Percentiles rank a stretch among this genome's conserved stretches.
phyloP scores from a whole-genome alignment of 306 rosid species.

The Glycine soja region DNA sequence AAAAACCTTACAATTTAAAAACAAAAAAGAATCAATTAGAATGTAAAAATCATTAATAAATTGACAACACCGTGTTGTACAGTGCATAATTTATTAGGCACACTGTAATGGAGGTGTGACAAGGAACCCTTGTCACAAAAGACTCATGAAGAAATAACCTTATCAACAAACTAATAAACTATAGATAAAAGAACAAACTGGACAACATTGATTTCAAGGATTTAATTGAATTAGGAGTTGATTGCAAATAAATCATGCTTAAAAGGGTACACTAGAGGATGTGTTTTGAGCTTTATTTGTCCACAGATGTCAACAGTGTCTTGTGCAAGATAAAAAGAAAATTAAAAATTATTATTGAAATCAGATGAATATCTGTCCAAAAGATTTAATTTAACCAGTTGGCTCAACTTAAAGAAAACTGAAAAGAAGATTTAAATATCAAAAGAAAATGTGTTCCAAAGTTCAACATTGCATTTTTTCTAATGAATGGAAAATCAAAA shows the following conservation, averaged over 20 bases:
- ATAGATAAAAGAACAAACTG: not conserved
- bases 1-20: conserved; percentile 43
- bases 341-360: not conserved
- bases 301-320: not conserved
- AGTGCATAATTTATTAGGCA: not conserved
- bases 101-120: not conserved
- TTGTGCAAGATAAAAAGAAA: not conserved
- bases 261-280: not conserved
- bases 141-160: not conserved
- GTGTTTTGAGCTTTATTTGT: not conserved
- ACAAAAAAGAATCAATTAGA: conserved; percentile 30
- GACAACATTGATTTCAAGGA: not conserved
- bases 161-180: not conserved
- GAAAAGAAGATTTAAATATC: not conserved
- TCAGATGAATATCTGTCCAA: conserved; percentile 21
- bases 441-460: no score
- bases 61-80: not conserved
- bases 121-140: conserved; percentile 1
- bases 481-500: no score
- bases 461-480: no score
- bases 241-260: not conserved
- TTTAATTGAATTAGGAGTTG: not conserved
- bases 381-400: conserved; percentile 23
- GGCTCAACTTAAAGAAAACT: conserved; percentile 14
- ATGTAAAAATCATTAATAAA: conserved; percentile 24